A percentile compares a stretch with the other conserved stretches of the same genome.
These are phyloP conservation scores for Aspergillus incahuasiensis DNA, from an alignment of 495 filamentous ascomycete genomes.

Conservation along the genomic window DNA sequence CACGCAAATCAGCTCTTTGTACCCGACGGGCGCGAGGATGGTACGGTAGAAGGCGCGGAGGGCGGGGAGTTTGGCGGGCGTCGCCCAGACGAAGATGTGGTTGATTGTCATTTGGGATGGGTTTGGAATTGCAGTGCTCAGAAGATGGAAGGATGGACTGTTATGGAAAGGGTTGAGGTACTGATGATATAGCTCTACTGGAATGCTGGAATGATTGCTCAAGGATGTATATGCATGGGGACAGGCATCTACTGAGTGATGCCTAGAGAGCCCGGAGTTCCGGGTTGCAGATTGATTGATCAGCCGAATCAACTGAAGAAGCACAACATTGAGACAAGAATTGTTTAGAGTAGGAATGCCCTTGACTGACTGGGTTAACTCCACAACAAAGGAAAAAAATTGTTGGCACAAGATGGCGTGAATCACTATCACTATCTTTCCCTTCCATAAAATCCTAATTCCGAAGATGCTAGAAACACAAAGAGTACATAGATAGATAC, in stretches of 20 bases:
- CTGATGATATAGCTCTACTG: too few relatives aligned
- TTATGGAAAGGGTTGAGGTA: neutral
- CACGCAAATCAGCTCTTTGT: slow-evolving; percentile 12
- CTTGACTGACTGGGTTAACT: neutral
- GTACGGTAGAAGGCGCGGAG: slow-evolving; percentile 8
- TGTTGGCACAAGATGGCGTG: neutral
- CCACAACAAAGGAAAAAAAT: neutral
- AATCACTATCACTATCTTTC: neutral
- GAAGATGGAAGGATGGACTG: neutral
- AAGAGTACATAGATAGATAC: slow-evolving; percentile 12
- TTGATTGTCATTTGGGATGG: slow-evolving; percentile 12
- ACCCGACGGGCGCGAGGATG: slow-evolving; percentile 9
- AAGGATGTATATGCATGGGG: too few relatives aligned
- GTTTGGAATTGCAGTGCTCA: neutral
- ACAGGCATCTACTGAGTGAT: neutral
- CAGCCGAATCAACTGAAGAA: too few relatives aligned
- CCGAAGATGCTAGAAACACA: neutral
- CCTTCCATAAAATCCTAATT: neutral
- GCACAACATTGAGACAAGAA: too few relatives aligned
- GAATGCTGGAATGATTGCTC: too few relatives aligned
- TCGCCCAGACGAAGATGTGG: slow-evolving; percentile 13
- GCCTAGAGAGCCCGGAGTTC: neutral
- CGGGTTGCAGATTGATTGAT: too few relatives aligned
- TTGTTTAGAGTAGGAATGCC: too few relatives aligned
- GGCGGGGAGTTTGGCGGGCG: neutral